Evolutionary conservation across 2,329 filamentous ascomycete genomes (phyloP), one percentile per base, ranked within the genome.

Genomic region (Didymella pomorum): DNA sequence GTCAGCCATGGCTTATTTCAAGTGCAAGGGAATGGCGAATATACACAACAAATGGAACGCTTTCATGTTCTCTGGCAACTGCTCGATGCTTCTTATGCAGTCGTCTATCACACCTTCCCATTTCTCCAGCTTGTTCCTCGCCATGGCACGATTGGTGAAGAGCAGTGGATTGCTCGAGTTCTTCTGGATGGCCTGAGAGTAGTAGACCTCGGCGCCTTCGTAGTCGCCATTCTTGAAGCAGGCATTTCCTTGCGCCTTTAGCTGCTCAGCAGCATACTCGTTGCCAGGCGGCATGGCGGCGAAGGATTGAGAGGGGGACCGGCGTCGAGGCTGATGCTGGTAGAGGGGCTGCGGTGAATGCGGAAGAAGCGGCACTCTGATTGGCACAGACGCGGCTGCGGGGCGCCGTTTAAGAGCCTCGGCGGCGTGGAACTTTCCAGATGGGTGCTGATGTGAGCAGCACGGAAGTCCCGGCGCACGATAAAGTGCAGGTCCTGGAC

Each of bases 141-240:
- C 88, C 79, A 97, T 90, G 50, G 93, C 91, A 52, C 93, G 91
- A 79, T 97, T 98, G 37, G 92, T 94, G 79, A 93, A 97, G 49
- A 97, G 84, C 28, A 89, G 82, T 1, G 90, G 86, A 73, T 96
- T 95, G 54, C 82, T 84, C 4, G 90, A 84, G 77, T 96, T 91
- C 72, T 88, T 87, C 68, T 90, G 87, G 67, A 97, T 93, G 80
- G 91, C 91, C 76, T 90, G 86, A 4, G 89, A 89, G 76, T 94
- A 94, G 57, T 88, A 79, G 20, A 82, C 82, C 62, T 92, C 89
- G 35, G 91, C 91, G 23, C 79, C 82, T 5, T 79, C 75, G 71
- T 84, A 93, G 67, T 93, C 87, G 61, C 85, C 86, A 9, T 80
- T 77, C 61, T 86, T 83, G 77, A 90, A 94, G 71, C 82, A 83